Evolutionary conservation across 2,329 filamentous ascomycete species (phyloP).

Genomic region (Colletotrichum sp.): DNA sequence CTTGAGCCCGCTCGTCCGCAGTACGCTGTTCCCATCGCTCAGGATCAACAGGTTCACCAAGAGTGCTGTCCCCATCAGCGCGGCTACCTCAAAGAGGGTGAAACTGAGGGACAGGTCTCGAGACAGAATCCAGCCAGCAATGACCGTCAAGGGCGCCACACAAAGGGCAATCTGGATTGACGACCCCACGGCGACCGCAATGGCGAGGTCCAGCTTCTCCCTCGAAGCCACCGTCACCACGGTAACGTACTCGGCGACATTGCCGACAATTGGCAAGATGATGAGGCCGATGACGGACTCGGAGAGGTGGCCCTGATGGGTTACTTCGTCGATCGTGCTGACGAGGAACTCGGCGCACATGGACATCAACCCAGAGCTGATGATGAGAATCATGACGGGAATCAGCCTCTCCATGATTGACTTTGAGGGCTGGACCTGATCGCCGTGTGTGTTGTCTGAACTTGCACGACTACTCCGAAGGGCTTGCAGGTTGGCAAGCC

Average conservation of each 20-base stretch:
- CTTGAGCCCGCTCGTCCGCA: conserved; percentile 53
- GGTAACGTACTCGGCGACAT: conserved; percentile 68
- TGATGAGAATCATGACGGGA: conserved; percentile 55
- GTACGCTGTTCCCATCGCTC: conserved; percentile 73
- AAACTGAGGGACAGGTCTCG: conserved; percentile 71
- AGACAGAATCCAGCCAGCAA: conserved; percentile 63
- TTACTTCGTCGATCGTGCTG: conserved; percentile 61
- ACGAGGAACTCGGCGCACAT: conserved; percentile 68
- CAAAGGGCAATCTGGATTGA: conserved; percentile 68
- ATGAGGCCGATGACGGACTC: conserved; percentile 67
- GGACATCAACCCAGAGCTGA: conserved; percentile 61
- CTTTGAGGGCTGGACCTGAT: background rate
- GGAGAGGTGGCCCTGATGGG: conserved; percentile 52
- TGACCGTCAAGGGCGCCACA: conserved; percentile 63
- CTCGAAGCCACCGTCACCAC: conserved; percentile 63
- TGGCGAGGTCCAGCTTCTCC: conserved; percentile 67
- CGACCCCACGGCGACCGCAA: conserved; percentile 65
- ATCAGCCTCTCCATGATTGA: conserved; percentile 31
- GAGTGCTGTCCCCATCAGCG: conserved; percentile 72
- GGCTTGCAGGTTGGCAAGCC: conserved; percentile 23
- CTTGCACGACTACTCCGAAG: conserved; percentile 18
- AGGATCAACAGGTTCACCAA: conserved; percentile 79
- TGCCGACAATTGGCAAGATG: conserved; percentile 66
- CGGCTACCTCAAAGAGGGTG: conserved; percentile 76
- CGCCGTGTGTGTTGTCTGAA: fast-evolving